Base-by-base conservation (phyloP, 345 rosid genomes). In the Boechera retrofracta region DNA sequence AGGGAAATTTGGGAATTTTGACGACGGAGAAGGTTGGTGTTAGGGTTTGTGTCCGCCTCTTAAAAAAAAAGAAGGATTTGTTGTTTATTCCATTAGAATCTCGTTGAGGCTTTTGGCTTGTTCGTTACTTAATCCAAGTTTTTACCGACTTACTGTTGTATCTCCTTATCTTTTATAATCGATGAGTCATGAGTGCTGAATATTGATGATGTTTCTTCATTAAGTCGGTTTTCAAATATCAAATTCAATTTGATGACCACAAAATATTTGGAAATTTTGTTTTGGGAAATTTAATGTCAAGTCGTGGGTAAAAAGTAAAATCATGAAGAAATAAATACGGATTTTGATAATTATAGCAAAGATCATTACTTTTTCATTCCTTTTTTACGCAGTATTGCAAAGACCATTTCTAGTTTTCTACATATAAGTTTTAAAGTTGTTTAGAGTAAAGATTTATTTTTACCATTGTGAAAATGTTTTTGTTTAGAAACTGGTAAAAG, bases 71-170 rank as follows among this genome's bases (percentile, higher is more conserved):
- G 2, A 28, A n/a, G 8, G 59, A 35, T 35, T 51, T 48, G 60
- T n/a, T 47, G 3, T 24, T 73, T 52, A 73, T 13, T 31, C 2
- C 33, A 16, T 41, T 28, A 21, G 24, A 21, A 21, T 21, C 24
- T 21, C 24, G 2, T 28, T 28, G 2, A 45, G 26, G 51, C 8
- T 6, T 47, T 47, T 47, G 68, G 62, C 79, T 75, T 67, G 55
- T 13, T 36, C 74, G 55, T 48, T 75, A 75, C 79, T 75, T 75
- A 61, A 58, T 75, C 79, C 42, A 7, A 29, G 6, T 10, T 41
- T 62, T 44, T 3, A 59, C 64, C 44, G 15, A 59, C 44, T 58
- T 62, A 21, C 48, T 18, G 5, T 12, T 44, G 44, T 41, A 10
- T 44, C 16, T 44, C 49, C 49, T 44, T 44, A 44, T 44, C 49